Base-by-base conservation (phyloP, 768 basidiomycete species). In the Termitomyces sp. region DNA sequence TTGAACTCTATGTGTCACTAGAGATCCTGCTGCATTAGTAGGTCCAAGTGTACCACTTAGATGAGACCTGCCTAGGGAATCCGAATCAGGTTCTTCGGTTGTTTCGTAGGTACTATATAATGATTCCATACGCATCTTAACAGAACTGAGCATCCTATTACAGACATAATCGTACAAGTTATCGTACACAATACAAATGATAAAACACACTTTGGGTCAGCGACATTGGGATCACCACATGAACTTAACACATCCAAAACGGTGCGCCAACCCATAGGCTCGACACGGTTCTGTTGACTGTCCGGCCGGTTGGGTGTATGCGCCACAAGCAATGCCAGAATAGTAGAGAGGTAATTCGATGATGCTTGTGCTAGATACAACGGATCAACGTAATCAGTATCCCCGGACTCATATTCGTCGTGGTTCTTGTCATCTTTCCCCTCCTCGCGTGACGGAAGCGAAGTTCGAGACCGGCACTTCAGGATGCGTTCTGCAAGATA, bases 281-380 rank as follows among this genome's bases (percentile, higher is more conserved):
- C 77, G 8, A 85, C 72, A 12, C 89, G 81, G 64, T 87, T 83
- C 62, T 88, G 87, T 78, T 85, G 78, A 59, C 84, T 85, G 32
- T 80, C 77, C 22, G 82, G 74, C 2, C 80, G 79, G 2, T 76
- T 68, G 9, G 86, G 87, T 0, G 81, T 79, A 57, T 87, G 82
- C 20, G 77, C 74, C 7, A 82, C 82, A 40, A 91, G 68, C 24
- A 81, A 66, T 45, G 79, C 79, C 27, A 92, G 69, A 20, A 87
- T 73, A 6, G 73, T 76, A 22, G 81, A 74, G 10, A 91, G 74
- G 46, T 79, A 75, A 6, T 69, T 67, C 8, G 79, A 74, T 0
- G 82, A 65, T 22, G 76, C 76, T 20, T 72, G 65, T 7, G 82
- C 74, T 30, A 89, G 67, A 36, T 71, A 69, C 53, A 76, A 52